Base-by-base conservation (phyloP, 2,329 filamentous ascomycete genomes). In the Pochonia chlamydosporia region DNA sequence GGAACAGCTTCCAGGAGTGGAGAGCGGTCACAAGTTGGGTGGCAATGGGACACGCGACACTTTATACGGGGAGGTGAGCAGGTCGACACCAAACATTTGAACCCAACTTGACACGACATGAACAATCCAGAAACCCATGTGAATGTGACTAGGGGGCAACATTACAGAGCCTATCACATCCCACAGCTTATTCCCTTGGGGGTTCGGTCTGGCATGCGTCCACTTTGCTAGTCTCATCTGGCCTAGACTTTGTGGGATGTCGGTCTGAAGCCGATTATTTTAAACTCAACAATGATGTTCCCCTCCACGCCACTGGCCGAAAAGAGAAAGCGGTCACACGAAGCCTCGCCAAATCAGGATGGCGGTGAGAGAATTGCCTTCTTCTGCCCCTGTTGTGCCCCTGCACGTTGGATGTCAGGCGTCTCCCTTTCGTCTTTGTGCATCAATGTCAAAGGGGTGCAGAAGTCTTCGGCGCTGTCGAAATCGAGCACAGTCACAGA, bases 311-410 rank as follows among this genome's bases (percentile, higher is more conserved):
- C 25, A 37, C 30, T 21, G 6, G 23, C 24, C 45, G 30, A 41
- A 20, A 47, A 37, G 16, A 31, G 45, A 23, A 47, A 40, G 46
- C 40, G 33, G 40, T 47, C 46, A 47, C 40, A 20, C 25, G 40
- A 24, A 37, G 25, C 7, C 23, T 40, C 18, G 31, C 46, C 25
- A 24, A 28, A 43, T 43, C 30, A 8, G 46, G 46, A 47, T 39
- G 31, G 46, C 46, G 46, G 46, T 47, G 40, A 43, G 20, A 11
- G 18, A 14, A 10, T 21, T 39, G 18, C 5, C 8, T 7, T 5
- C 23, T 6, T 11, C 20, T 39, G 35, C 35, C 20, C 35, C 35
- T 39, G 26, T 13, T 28, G 26, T 13, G 26, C 7, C 26, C 7
- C 13, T 7, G 26, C 26, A 28, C 3, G 26, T 8, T 28, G 7